Base-by-base conservation (phyloP, 1,284 basidiomycete species). In the Malassezia japonica region DNA sequence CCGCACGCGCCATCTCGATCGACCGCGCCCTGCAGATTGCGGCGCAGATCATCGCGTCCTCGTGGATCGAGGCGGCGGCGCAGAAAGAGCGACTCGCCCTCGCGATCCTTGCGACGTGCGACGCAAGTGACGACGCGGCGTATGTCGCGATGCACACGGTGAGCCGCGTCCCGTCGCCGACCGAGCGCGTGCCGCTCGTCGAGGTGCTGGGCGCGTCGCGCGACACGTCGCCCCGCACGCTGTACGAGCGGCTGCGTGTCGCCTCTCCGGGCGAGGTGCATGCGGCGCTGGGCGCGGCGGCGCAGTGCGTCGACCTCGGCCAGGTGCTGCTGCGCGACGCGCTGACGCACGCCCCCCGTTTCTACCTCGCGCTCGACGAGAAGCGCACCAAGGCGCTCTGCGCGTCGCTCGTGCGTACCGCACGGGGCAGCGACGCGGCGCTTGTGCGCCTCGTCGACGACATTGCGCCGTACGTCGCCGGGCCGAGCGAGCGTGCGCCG, bases 381-480 rank as follows among this genome's bases (percentile, higher is more conserved):
- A 15, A 25, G 20, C 44, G 32, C 23, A 46, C 37, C 23, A 35
- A 52, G 20, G 5, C 12, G 5, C n/a, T 42, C 8, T 27, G 32
- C 21, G 27, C 27, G 4, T 37, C 42, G 8, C 31, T 52, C n/a
- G 27, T 40, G 29, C 37, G 32, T 15, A 12, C 9, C 8, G 40
- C 39, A 16, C 50, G 50, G 9, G 50, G 37, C 18, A 27, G 27
- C 13, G 23, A n/a, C 15, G n/a, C 36, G 21, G 24, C 31, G 37
- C 28, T 52, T 10, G 34, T 6, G 18, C 31, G 36, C n/a, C 24
- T 46, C 16, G 18, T 46, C 18, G 18, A 13, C 20, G 44, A 37
- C 32, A 25, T 52, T 4, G 44, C 44, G 23, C 50, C 50, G 31
- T 41, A n/a, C 13, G 23, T 48, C 20, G 12, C 38, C 16, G 15